Conservation (phyloP, 2,329 filamentous ascomycete species). For the Xylaria polymorpha region DNA sequence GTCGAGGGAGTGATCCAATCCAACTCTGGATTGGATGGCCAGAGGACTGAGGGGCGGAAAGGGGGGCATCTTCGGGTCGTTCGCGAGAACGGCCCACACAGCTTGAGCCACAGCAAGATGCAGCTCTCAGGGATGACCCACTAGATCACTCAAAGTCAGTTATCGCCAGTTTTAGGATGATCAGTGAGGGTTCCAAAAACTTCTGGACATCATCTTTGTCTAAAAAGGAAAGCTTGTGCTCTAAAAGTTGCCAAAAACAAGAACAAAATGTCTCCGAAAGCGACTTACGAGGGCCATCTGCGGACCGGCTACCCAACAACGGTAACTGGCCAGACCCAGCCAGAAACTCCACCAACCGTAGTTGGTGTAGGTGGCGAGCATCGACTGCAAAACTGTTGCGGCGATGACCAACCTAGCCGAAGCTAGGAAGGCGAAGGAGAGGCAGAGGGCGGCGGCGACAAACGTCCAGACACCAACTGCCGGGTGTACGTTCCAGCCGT, state of each 20-base stretch:
- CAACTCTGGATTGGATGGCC: background rate
- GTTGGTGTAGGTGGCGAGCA: background rate
- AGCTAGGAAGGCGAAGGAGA: background rate
- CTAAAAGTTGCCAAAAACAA: background rate
- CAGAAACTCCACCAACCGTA: constrained; percentile 19
- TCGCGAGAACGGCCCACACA: background rate
- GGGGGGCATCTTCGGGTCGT: background rate
- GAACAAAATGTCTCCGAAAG: background rate
- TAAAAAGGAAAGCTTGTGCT: too few species aligned
- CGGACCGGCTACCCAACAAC: background rate
- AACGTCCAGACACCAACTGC: background rate
- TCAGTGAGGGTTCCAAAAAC: too few species aligned
- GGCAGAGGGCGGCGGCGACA: background rate
- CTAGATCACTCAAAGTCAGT: background rate
- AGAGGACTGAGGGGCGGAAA: background rate
- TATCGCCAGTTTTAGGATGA: background rate
- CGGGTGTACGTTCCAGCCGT: constrained; percentile 12
- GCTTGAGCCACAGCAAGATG: background rate
- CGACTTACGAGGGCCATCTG: background rate
- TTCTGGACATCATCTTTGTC: too few species aligned
- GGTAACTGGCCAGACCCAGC: background rate
- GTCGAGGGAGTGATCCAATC: background rate
- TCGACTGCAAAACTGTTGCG: background rate
- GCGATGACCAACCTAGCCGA: background rate
- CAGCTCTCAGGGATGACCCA: constrained; percentile 1